Evolutionary conservation across 2,329 filamentous ascomycete genomes (phyloP), one percentile per base, ranked within the genome.

Genomic region (Sporothrix variecibatus): DNA sequence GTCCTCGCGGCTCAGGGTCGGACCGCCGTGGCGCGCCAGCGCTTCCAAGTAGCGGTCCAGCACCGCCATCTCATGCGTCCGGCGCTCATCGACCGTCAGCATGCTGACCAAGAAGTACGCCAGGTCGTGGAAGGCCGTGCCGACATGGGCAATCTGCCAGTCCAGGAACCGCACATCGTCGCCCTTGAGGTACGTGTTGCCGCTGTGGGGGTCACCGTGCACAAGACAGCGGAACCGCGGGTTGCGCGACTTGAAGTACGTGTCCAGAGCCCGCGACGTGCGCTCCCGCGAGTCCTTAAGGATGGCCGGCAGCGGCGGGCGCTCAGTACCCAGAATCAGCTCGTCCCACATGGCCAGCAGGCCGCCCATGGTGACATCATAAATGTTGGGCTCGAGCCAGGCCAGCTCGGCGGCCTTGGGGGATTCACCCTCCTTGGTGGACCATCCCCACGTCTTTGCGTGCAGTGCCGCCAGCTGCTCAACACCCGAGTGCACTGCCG

Each of bases 401-500:
- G 80, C 79, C n/a, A 49, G 38, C 23, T 26, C 51, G 2, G 51
- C 51, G 9, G 51, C 51, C 17, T 34, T 62, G 26, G 28, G 26
- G 3, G 20, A 23, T 34, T 23, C 64, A 8, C 23, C 64, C 12
- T 17, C 64, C 38, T 31, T 20, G 23, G 68, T 81, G 79, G 26
- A 34, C 64, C 46, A 43, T 72, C 76, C 78, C 60, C 78, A 79
- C 1, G 78, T 78, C 28, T 77, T 78, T 15, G 78, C 80, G 75
- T 83, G 82, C 71, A 83, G 76, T 3, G 79, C 79, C 0, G 81
- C 81, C 43, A 83, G 79, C 78, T 82, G 81, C 76, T 81, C 80
- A 12, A 82, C 75, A 20, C 79, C 80, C 8, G 76, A 69, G 17
- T 70, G 71, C 34, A 77, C 78, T 6, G 75, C 72, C 3, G 8